Base-by-base conservation (phyloP, 306 rosid genomes). In the Sesbania bispinosa region DNA sequence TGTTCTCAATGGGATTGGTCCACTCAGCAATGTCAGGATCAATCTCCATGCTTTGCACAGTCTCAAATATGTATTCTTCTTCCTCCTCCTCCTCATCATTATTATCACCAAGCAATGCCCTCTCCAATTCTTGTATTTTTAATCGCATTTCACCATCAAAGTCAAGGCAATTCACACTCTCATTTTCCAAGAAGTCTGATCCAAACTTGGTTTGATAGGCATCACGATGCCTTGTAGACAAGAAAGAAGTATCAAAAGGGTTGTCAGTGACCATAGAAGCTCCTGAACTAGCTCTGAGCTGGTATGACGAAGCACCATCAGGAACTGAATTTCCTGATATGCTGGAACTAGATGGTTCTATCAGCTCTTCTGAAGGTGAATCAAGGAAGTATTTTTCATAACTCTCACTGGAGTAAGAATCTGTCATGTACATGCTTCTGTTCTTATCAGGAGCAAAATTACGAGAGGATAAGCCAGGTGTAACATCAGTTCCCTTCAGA, bases 121-220 rank as follows among this genome's bases (percentile, higher is more conserved):
- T 90, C 86, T 93, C 98, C 83, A 90, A 62, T 80, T 93, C 97
- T 76, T 83, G 97, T 47, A 93, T 74, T 78, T 90, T 93, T 73
- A 80, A 69, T 80, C 89, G 86, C 96, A 90, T 88, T 76, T 75
- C 84, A 68, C 83, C 92, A 50, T 85, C 93, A 45, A 77, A 82
- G 27, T 85, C 92, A 43, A 78, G 69, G 2, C 60, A 64, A 67
- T 81, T 92, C 0, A 76, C 84, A 82, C 92, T 88, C 45, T 72
- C 83, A 69, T 59, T 83, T 60, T 90, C 93, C 21, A 88, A 67
- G 72, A 77, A 80, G 73, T 84, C 86, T 16, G 89, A 85, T 23
- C 79, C 80, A 7, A 74, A 80, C 54, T 83, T 81, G 65, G 87
- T 73, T 48, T 64, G 84, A 76, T 78, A 73, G 18, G 71, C 79